These are phyloP conservation scores for Kazachstania viticola DNA, from an alignment of 805 yeast genomes.

Conservation along the genomic window DNA sequence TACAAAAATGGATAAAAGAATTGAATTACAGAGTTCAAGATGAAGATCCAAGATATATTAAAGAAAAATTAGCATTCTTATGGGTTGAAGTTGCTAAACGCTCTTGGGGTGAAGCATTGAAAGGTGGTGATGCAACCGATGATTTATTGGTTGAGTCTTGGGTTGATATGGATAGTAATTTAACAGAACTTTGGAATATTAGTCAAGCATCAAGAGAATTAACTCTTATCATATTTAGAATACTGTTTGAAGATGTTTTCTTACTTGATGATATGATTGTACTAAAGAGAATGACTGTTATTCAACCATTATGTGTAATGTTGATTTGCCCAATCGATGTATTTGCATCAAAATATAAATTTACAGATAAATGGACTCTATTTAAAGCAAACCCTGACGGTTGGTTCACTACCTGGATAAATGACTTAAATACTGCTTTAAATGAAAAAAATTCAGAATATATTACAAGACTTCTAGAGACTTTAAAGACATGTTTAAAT, in stretches of 20 bases:
- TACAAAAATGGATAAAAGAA: slow-evolving; percentile 78
- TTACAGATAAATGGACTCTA: slow-evolving; percentile 33
- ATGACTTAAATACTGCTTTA: slow-evolving; percentile 38
- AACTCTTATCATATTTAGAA: slow-evolving; percentile 65
- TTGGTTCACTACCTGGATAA: slow-evolving; percentile 72
- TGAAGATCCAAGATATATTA: slow-evolving; percentile 80
- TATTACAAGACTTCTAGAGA: slow-evolving; percentile 60
- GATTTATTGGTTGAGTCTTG: slow-evolving; percentile 56
- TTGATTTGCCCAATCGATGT: slow-evolving; percentile 63
- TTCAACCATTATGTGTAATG: slow-evolving; percentile 76
- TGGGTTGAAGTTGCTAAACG: slow-evolving; percentile 91
- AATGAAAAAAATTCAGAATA: slow-evolving; percentile 33
- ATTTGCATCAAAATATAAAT: slow-evolving; percentile 49
- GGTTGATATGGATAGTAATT: slow-evolving; percentile 74
- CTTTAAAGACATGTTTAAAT: slow-evolving; percentile 79
- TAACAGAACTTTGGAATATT: slow-evolving; percentile 63
- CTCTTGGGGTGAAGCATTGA: slow-evolving; percentile 74
- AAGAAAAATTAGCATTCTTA: slow-evolving; percentile 77
- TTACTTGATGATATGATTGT: slow-evolving; percentile 88
- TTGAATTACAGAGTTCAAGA: slow-evolving; percentile 46
- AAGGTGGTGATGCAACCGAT: slow-evolving; percentile 19
- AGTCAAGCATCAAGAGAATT: slow-evolving; percentile 60
- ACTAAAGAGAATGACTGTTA: slow-evolving; percentile 59
- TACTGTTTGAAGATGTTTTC: slow-evolving; percentile 87
- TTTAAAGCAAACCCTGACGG: slow-evolving; percentile 70